Base-by-base conservation (phyloP, 257 asterid genomes). In the Sherardia arvensis region DNA sequence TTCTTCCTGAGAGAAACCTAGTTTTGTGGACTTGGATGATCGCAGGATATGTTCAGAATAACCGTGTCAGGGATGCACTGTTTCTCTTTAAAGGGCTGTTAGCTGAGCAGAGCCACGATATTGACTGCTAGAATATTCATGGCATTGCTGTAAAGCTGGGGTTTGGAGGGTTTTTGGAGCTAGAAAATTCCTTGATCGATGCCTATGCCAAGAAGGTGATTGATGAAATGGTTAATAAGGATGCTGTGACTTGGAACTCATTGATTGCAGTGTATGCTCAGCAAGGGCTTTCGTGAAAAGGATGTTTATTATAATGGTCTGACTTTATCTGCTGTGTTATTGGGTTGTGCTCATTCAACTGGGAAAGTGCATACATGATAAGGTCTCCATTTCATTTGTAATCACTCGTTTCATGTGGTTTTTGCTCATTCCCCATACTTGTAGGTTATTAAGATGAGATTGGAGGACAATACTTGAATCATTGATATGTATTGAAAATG, bases 1-100 rank as follows among this genome's bases (percentile, higher is more conserved):
- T 77, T 80, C 84, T 83, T 74, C 90, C 92, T 57, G 78, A 68
- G 0, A 76, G 86, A 85, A 93, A 93, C 65, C 80, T 85, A 27
- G 97, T 93, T 36, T 89, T 90, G n/a, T 90, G 99, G 97, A 90
- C 97, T 43, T 84, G 95, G 20, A 84, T 93, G 90, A 85, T 93
- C 60, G 83, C 78, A 36, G 99, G 97, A 3, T 87, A 82, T 49
- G 85, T 84, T 55, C 87, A 81, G 53, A 90, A 87, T 54, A 80
- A 61, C 14, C 75, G 60, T 10, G 61, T 88, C 12, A 79, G 74
- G 48, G 90, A 90, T 38, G 97, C 95, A 0, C 74, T 93, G 62
- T 61, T 77, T 71, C 87, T 90, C 27, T 93, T 90, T 66, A 87
- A 90, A 69, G 81, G 76, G 66, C 81, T 71, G 47, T 78, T 92